Conservation (phyloP, 1,284 basidiomycete genomes). For the Boletus mariae region DNA sequence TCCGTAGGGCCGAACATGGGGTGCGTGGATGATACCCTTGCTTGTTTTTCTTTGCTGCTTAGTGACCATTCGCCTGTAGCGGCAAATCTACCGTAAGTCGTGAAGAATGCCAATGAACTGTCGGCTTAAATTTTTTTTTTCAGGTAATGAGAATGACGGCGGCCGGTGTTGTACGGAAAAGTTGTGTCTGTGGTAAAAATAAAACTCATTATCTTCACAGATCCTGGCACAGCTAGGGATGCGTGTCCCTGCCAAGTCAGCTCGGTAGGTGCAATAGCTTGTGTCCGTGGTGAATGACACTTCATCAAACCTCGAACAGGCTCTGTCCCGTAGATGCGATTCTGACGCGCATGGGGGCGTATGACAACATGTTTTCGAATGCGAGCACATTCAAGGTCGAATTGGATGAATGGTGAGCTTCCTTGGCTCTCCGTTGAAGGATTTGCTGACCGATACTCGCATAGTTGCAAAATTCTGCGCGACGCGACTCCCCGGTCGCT, state of each 20-base stretch:
- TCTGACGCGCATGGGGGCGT: slow-evolving; percentile 97
- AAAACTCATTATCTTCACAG: slow-evolving; percentile 36
- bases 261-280: slow-evolving; percentile 49
- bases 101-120: neutral
- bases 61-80: slow-evolving; percentile 35
- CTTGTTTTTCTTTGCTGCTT: neutral
- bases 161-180: slow-evolving; percentile 67
- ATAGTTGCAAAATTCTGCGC: slow-evolving; percentile 84
- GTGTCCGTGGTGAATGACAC: neutral
- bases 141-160: slow-evolving; percentile 96
- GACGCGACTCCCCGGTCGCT: slow-evolving; percentile 89
- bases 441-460: neutral
- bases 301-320: slow-evolving; percentile 35
- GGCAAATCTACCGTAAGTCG: slow-evolving; percentile 78
- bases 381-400: slow-evolving; percentile 97
- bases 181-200: neutral
- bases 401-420: slow-evolving; percentile 84
- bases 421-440: neutral
- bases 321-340: slow-evolving; percentile 92
- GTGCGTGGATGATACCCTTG: slow-evolving; percentile 40
- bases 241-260: slow-evolving; percentile 85
- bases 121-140: slow-evolving; percentile 1
- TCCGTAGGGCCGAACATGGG: slow-evolving; percentile 83
- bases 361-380: slow-evolving; percentile 95
- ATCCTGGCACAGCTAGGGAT: slow-evolving; percentile 99